Percentiles rank a stretch among this genome's conserved stretches.
These are phyloP conservation scores for Primulina huaijiensis DNA, from an alignment of 257 asterid species.

Conservation along the genomic window DNA sequence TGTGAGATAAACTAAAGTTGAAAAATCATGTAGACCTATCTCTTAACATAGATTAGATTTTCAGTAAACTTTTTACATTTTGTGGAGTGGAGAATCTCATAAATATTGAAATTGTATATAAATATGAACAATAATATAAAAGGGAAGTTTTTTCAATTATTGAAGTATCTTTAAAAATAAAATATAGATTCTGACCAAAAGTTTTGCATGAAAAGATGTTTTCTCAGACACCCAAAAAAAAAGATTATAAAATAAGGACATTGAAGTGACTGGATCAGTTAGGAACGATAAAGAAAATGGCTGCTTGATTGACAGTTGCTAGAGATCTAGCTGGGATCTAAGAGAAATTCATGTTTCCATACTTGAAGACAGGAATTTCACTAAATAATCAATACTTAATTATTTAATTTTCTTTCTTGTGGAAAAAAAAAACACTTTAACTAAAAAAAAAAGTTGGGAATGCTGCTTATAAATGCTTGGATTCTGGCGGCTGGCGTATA, in stretches of 20 bases:
- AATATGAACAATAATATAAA: not conserved
- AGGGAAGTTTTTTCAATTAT: not conserved
- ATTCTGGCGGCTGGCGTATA: slow-evolving; percentile 43
- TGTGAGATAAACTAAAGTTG: not conserved
- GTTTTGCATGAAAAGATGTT: slow-evolving; percentile 32
- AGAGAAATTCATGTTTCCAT: slow-evolving; percentile 42
- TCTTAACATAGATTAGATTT: not conserved
- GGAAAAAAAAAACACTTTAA: not conserved
- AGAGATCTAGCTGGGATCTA: slow-evolving; percentile 29
- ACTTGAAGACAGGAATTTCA: slow-evolving; percentile 42
- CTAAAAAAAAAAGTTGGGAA: slow-evolving; percentile 1
- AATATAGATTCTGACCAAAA: slow-evolving; percentile 13
- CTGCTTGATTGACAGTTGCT: slow-evolving; percentile 30
- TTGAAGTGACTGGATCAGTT: slow-evolving; percentile 69
- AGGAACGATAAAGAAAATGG: slow-evolving; percentile 31
- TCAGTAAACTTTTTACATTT: not conserved
- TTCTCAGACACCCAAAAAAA: slow-evolving; percentile 14
- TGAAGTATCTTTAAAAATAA: not conserved
- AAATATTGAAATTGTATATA: not conserved
- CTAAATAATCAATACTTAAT: slow-evolving; percentile 17
- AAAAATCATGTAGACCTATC: not conserved
- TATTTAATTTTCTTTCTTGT: not conserved
- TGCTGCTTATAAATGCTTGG: slow-evolving; percentile 17
- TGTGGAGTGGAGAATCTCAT: not conserved
- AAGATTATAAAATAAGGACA: slow-evolving; percentile 27